Conservation (phyloP, 2,329 filamentous ascomycete genomes). For the Sarocladium kiliense region DNA sequence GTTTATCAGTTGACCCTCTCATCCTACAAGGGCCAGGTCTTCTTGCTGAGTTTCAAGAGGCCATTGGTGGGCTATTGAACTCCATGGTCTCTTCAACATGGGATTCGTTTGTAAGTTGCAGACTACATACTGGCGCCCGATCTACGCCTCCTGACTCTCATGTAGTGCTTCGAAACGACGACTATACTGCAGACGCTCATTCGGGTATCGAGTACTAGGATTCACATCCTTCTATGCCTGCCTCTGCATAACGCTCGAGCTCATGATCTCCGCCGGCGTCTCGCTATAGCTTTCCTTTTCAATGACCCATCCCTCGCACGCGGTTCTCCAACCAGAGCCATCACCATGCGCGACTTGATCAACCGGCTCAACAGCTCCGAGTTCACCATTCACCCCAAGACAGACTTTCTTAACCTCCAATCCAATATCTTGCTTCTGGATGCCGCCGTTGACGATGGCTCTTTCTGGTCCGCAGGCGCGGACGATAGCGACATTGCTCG, state of each 20-base stretch:
- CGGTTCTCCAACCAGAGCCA: conserved; percentile 32
- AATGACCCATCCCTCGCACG: conserved; percentile 37
- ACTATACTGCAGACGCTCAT: conserved; percentile 30
- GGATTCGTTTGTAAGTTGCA: conserved; percentile 36
- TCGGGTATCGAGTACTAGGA: conserved; percentile 45
- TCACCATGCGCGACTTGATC: conserved; percentile 39
- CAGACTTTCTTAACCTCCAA: conserved; percentile 64
- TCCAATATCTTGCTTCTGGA: conserved; percentile 66
- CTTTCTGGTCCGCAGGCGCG: conserved; percentile 13
- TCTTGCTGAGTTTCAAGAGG: conserved; percentile 31
- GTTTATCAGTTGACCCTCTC: conserved; percentile 50
- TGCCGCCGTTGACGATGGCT: conserved; percentile 64
- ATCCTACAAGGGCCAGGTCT: conserved; percentile 39
- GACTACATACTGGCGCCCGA: conserved; percentile 12
- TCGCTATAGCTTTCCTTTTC: conserved; percentile 63
- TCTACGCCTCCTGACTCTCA: background rate
- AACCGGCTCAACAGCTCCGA: conserved; percentile 40
- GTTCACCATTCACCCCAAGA: conserved; percentile 48
- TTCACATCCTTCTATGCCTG: conserved; percentile 53
- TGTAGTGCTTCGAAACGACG: conserved; percentile 46
- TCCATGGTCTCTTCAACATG: conserved; percentile 32
- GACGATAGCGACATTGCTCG: background rate
- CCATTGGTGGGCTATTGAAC: conserved; percentile 38
- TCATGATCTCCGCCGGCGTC: conserved; percentile 58
- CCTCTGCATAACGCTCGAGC: conserved; percentile 44